Conservation (phyloP, 345 rosid species). For the Theobroma cacao region DNA sequence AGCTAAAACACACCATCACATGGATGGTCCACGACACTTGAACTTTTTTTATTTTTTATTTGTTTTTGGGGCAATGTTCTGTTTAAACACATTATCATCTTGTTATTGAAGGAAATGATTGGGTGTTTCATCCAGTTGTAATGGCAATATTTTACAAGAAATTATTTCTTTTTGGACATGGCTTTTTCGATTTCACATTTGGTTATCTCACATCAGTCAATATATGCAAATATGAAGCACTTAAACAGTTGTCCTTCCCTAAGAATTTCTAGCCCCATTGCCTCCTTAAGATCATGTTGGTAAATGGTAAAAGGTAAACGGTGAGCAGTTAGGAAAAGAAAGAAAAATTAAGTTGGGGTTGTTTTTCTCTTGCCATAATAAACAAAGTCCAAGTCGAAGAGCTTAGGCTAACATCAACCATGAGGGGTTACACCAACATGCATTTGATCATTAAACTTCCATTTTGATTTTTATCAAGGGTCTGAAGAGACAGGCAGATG, state of each 20-base stretch:
- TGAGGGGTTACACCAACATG: constrained; percentile 10
- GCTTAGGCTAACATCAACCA: not conserved
- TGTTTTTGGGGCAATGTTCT: not conserved
- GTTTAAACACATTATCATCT: not conserved
- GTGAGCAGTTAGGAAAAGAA: not conserved
- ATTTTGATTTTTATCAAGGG: not conserved
- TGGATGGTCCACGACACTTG: not conserved
- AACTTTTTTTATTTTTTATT: not conserved
- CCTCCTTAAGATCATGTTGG: not conserved
- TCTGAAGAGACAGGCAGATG: not conserved
- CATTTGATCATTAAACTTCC: not conserved
- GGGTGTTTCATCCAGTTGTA: not conserved
- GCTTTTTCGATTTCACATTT: not conserved
- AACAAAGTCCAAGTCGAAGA: not conserved
- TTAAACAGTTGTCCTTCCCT: not conserved
- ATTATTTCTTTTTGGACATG: not conserved
- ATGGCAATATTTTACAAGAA: not conserved
- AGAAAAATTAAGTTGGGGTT: not conserved
- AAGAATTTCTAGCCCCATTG: not conserved
- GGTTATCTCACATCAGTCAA: not conserved
- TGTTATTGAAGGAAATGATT: not conserved
- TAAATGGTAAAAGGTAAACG: not conserved
- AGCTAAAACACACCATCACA: not conserved
- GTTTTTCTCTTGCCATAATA: not conserved
- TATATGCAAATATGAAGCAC: not conserved